phyloP scores from a whole-genome alignment of 169 alveolate genomes.

The Perkinsus chesapeaki region DNA sequence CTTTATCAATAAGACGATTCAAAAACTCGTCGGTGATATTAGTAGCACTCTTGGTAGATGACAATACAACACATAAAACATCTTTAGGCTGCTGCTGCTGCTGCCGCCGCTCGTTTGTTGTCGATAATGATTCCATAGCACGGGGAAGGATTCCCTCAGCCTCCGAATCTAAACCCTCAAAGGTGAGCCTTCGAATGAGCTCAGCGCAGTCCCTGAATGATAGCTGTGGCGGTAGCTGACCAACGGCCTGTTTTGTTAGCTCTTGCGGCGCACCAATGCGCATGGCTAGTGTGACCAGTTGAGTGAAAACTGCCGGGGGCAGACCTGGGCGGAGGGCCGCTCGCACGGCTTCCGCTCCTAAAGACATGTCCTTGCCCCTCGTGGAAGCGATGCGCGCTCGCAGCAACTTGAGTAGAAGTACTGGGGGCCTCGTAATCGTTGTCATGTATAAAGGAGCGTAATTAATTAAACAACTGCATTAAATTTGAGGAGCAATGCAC shows the following conservation, averaged over 20 bases:
- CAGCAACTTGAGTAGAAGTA: neutral
- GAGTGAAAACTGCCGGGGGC: neutral
- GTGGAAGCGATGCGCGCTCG: neutral
- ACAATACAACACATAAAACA: neutral
- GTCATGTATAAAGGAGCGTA: neutral
- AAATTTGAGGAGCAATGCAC: too few relatives aligned
- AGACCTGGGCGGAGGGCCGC: neutral
- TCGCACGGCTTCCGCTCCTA: neutral
- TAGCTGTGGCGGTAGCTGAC: neutral
- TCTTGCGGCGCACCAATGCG: neutral
- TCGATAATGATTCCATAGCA: neutral
- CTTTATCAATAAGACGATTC: neutral
- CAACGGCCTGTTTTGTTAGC: neutral
- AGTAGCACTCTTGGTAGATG: neutral
- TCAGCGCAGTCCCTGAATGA: neutral
- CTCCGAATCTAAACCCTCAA: neutral
- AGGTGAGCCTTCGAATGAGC: neutral
- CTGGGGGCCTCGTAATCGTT: neutral
- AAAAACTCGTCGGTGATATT: neutral
- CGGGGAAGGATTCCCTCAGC: neutral
- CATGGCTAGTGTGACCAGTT: neutral
- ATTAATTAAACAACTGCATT: too few relatives aligned
- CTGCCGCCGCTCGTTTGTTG: too few relatives aligned
- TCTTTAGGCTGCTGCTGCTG: too few relatives aligned
- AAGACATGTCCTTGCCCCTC: neutral